Base-by-base conservation (phyloP, 2,329 filamentous ascomycete species). In the Sarocladiaceae sp. region DNA sequence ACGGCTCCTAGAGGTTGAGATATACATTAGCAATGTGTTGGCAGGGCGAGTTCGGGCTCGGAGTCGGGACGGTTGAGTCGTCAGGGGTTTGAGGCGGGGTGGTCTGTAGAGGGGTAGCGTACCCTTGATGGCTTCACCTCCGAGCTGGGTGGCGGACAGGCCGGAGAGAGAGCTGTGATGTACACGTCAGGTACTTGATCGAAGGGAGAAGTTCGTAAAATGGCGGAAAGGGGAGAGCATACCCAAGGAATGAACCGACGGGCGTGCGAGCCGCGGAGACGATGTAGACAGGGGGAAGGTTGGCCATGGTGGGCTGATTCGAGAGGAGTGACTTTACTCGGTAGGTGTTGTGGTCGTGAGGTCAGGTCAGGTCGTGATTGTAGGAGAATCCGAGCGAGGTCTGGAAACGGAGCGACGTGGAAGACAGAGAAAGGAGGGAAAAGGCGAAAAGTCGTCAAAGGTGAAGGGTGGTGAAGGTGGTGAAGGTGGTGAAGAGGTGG, bases 221-320 rank as follows among this genome's bases (percentile, higher is more conserved):
- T 24, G 35, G 4, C n/a, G 10, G 48, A 26, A 39, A 27, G 16
- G 26, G 29, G 11, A 24, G 37, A 26, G 46, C 64, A 50, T 69
- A 95, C 88, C 93, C 93, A 60, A 95, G 80, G 71, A 98, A 98
- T 53, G 87, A 90, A 58, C 93, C 93, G 53, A 95, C 77, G 44
- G 93, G 93, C 53, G 93, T 98, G 68, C 90, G 82, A 59, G 82
- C 87, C 52, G 83, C 85, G 48, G 93, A 93, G 61, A 96, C 89
- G 60, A 98, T 96, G 73, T 98, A 98, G 54, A 98, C 91, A 48
- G 89, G 78, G 53, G 88, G 85, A 52, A 90, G 78, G 55, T 79
- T 80, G 62, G 88, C 76, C 87, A 94, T 94, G 48, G 57, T 79
- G 68, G 23, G 19, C 19, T 45, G 21, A 41, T 26, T 27, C 24